Percentiles rank a stretch among this genome's conserved stretches.
phyloP scores from a whole-genome alignment of 2,329 filamentous ascomycete genomes.

The Zasmidium cellare region DNA sequence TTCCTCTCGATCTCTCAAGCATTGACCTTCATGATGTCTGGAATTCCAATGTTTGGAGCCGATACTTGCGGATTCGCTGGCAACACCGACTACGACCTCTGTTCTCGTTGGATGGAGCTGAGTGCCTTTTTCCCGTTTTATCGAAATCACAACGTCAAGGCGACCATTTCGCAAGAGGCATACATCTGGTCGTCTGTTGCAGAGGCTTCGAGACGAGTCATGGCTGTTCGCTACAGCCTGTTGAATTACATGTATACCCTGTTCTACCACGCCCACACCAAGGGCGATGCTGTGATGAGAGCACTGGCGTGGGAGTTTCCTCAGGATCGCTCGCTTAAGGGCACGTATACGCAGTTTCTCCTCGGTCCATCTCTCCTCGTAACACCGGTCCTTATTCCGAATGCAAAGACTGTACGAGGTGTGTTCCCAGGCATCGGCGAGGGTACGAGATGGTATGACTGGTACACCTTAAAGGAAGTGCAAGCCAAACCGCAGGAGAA shows the following conservation, averaged over 20 bases:
- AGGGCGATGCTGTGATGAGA: slow-evolving; percentile 68
- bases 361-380: slow-evolving; percentile 65
- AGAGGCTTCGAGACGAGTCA: slow-evolving; percentile 61
- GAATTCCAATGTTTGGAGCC: slow-evolving; percentile 30
- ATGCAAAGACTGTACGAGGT: slow-evolving; percentile 61
- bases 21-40: slow-evolving; percentile 27
- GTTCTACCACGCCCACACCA: slow-evolving; percentile 64
- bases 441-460: slow-evolving; percentile 70
- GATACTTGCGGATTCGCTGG: slow-evolving; percentile 30
- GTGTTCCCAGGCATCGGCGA: slow-evolving; percentile 65
- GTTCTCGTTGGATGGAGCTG: slow-evolving; percentile 29
- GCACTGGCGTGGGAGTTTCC: slow-evolving; percentile 73
- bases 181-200: slow-evolving; percentile 66
- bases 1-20: slow-evolving; percentile 30
- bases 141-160: slow-evolving; percentile 67
- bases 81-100: slow-evolving; percentile 27
- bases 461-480: slow-evolving; percentile 64
- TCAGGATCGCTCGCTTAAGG: slow-evolving; percentile 63
- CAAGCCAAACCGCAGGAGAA: slow-evolving; percentile 43
- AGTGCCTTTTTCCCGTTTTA: slow-evolving; percentile 76
- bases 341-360: slow-evolving; percentile 67
- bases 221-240: slow-evolving; percentile 67
- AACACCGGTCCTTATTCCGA: slow-evolving; percentile 64
- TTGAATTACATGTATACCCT: slow-evolving; percentile 74
- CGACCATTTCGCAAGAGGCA: slow-evolving; percentile 63